Base-by-base conservation (phyloP, 805 yeast species). In the Debaryomyces maramus region DNA sequence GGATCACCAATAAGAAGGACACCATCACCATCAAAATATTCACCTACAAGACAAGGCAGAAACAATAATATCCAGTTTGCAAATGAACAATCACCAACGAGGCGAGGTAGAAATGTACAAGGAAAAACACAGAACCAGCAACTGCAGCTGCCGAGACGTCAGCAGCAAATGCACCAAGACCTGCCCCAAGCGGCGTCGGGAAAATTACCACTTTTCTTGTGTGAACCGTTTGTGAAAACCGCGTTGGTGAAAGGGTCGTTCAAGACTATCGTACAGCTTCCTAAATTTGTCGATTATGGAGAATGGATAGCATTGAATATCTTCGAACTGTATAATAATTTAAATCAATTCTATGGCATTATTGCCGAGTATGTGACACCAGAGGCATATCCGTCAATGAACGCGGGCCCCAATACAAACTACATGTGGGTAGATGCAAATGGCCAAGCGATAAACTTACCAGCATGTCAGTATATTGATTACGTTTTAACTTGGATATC, bases 241-340 rank as follows among this genome's bases (percentile, higher is more conserved):
- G 95, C 98, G 0, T 69, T 93, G 24, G 99, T 95, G 14, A 93
- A 91, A 58, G 99, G 99, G 13, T 86, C 96, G 0, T 93, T 89
- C 69, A 89, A 87, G 56, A 90, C 99, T 1, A 93, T 93, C 48
- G 97, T 93, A 1, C 96, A 88, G 56, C 70, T 88, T 16, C 99
- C 99, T 14, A 88, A 88, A 57, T 91, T 91, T 57, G 97, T 95
- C 9, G 98, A 93, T 55, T 75, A 80, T 44, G 87, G 89, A 40
- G 99, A 93, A 61, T 93, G 99, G 99, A 72, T 93, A 13, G 97
- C 98, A 1, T 75, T 93, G 40, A 93, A 89, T 60, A 81, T 88
- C 5, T 90, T 90, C 62, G 99, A 93, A 63, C 78, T 88, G 50
- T 88, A 83, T 67, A 85, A 85, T 36, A 88, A 88, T 55, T 64